Base-by-base conservation (phyloP, 768 basidiomycete species). In the Sarcodon sp. region DNA sequence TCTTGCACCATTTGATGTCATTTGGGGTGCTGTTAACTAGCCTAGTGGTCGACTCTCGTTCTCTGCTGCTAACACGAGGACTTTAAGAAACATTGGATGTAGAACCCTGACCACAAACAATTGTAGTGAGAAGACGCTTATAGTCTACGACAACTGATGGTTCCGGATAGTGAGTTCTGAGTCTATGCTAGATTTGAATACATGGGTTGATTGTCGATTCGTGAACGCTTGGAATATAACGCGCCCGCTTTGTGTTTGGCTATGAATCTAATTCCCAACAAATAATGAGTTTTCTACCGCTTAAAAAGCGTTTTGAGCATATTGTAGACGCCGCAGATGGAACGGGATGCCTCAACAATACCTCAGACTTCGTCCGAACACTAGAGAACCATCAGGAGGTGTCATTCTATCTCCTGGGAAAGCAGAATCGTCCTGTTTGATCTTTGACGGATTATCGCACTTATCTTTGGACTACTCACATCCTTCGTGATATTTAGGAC, bases 221-320 rank as follows among this genome's bases (percentile, higher is more conserved):
- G 78, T 79, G 50, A 76, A 79, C 54, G 62, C 58, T 12, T 56
- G 66, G 35, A 62, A 63, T 51, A 75, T 80, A 45, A 58, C 55
- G 1, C 79, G 21, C 79, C 0, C 70, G 73, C 38, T 81, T 69
- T 57, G 72, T 77, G 54, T 87, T 86, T 60, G 83, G 83, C 4
- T 85, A 75, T 58, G 85, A 84, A 1, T 66, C 87, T 11, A 79
- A 75, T 3, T 89, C 61, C 84, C 86, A 43, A 75, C 71, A 0
- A 87, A 87, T 61, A 87, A 87, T 61, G 58, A 68, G 3, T 86
- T 83, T 60, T 75, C 78, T 8, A 61, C 64, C 15, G 76, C 15
- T 73, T 68, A 3, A 71, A 76, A 10, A 64, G 68, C n/a, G 79
- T 80, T 56, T 69, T 67, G 1, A 49, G 27, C 61, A 59, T 5